Evolutionary conservation across 257 asterid genomes (phyloP).

Genomic region (Agastache rugosa): DNA sequence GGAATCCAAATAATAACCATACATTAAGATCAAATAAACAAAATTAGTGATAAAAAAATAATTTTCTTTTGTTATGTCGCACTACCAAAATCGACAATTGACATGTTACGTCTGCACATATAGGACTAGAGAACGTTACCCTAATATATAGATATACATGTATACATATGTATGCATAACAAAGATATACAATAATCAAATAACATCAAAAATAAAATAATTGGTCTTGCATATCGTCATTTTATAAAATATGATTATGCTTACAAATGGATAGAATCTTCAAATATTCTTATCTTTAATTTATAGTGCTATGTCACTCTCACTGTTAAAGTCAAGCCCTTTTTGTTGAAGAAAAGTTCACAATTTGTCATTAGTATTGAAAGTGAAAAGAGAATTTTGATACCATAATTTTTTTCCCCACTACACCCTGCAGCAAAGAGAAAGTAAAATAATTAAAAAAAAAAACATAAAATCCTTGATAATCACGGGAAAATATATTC

Average conservation of each 20-base stretch:
- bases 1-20: no score
- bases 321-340: constrained; percentile 28
- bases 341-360: constrained; percentile 18
- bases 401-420: not conserved
- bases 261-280: not conserved
- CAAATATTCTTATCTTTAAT: constrained; percentile 18
- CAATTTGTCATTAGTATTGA: not conserved
- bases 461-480: not conserved
- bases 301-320: constrained; percentile 3
- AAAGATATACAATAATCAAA: not conserved
- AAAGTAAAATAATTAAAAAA: no score
- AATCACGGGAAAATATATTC: no score
- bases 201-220: not conserved
- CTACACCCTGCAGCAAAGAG: no score
- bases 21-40: no score
- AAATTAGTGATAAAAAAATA: no score
- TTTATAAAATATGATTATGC: not conserved
- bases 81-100: no score
- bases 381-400: not conserved
- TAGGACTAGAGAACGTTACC: no score
- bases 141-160: no score
- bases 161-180: no score
- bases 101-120: no score
- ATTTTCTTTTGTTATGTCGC: no score
- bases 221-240: not conserved